phyloP scores from a whole-genome alignment of 2,329 filamentous ascomycete genomes.

The Neofusicoccum laricinum region DNA sequence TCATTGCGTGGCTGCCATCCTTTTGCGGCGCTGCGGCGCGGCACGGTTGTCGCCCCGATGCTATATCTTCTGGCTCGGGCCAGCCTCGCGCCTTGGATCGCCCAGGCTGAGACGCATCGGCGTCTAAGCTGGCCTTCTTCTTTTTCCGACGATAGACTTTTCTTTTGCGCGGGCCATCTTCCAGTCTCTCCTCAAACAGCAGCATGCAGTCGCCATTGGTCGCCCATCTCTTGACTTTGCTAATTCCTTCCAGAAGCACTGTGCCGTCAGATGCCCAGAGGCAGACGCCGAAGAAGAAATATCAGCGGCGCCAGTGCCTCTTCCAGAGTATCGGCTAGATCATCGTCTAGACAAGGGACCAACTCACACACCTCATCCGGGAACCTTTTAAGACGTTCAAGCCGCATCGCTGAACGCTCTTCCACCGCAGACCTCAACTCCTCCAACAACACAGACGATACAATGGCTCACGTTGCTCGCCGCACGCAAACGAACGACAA shows the following conservation, averaged over 20 bases:
- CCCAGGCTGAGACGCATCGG: conserved; percentile 16
- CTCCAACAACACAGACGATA: conserved; percentile 17
- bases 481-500: conserved; percentile 23
- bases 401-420: conserved; percentile 17
- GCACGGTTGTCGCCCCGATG: not conserved
- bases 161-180: conserved; percentile 16
- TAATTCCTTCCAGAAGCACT: conserved; percentile 16
- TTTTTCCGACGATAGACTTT: conserved; percentile 10
- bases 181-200: conserved; percentile 16
- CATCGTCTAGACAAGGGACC: conserved; percentile 14
- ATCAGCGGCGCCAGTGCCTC: conserved; percentile 16
- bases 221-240: conserved; percentile 11
- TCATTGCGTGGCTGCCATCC: not conserved
- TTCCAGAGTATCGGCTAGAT: conserved; percentile 17
- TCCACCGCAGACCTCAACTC: conserved; percentile 11
- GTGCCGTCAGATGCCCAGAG: conserved; percentile 18
- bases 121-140: conserved; percentile 11
- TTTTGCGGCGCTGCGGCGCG: conserved; percentile 8
- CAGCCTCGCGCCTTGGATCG: conserved; percentile 7
- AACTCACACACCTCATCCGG: not conserved
- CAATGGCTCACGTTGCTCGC: conserved; percentile 40
- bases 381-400: conserved; percentile 17
- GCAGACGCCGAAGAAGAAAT: conserved; percentile 18
- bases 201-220: conserved; percentile 16
- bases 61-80: conserved; percentile 14